Conservation (phyloP, 2,329 filamentous ascomycete genomes). For the Monosporascus sp. region DNA sequence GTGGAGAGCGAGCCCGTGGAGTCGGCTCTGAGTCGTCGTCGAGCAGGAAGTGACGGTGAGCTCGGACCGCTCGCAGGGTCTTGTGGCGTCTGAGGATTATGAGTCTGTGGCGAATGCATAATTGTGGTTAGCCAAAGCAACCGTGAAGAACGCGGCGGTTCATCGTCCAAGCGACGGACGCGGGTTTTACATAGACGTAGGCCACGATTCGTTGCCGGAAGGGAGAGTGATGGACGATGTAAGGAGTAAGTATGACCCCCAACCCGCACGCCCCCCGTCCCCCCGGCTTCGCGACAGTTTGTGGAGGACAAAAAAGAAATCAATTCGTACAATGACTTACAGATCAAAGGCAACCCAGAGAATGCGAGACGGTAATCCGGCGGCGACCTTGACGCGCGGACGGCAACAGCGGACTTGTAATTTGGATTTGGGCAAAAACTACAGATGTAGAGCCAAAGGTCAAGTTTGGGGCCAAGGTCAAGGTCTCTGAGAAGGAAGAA, state of each 20-base stretch:
- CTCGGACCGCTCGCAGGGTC: slow-evolving; percentile 15
- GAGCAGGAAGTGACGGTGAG: slow-evolving; percentile 14
- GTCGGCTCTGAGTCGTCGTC: slow-evolving; percentile 7
- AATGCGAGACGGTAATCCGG: neutral
- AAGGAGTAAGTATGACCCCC: neutral
- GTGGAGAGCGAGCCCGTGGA: slow-evolving; percentile 14
- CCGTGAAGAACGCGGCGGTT: too few species aligned
- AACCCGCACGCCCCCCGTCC: neutral
- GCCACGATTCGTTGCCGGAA: too few species aligned
- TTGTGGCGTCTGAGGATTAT: slow-evolving; percentile 14
- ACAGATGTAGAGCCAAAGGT: neutral
- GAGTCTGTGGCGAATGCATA: slow-evolving; percentile 15
- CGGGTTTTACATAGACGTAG: too few species aligned
- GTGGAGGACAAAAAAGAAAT: neutral
- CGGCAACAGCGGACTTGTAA: neutral
- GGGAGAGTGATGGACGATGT: neutral
- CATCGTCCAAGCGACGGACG: too few species aligned
- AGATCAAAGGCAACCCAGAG: neutral
- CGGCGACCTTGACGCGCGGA: neutral
- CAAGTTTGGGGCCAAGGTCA: neutral
- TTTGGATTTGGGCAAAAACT: neutral
- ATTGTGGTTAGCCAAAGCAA: slow-evolving; percentile 10
- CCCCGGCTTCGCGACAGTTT: neutral
- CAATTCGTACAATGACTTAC: neutral
- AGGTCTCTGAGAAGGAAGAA: neutral